phyloP scores from a whole-genome alignment of 371 early-diverging fungal species.

The Dichotomocladium elegans region DNA sequence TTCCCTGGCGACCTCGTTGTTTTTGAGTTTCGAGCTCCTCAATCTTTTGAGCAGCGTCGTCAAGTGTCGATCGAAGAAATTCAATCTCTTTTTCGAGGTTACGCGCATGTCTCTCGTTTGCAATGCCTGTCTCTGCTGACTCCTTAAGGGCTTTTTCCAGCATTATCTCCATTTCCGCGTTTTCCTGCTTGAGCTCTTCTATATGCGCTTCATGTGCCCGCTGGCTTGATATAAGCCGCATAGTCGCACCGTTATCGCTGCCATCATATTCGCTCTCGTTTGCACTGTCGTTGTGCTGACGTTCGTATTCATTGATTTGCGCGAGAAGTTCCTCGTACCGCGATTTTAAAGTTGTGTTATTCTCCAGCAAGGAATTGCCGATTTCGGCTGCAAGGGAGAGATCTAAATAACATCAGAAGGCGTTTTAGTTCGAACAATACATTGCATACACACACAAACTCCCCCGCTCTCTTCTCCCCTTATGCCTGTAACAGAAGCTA shows the following conservation, averaged over 20 bases:
- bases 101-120: slow-evolving; percentile 18
- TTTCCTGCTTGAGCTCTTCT: slow-evolving; percentile 35
- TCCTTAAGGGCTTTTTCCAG: slow-evolving; percentile 28
- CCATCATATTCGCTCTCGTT: slow-evolving; percentile 9
- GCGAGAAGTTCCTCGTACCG: slow-evolving; percentile 46
- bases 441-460: too few species aligned
- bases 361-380: slow-evolving; percentile 53
- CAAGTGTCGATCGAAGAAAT: slow-evolving; percentile 14
- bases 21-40: slow-evolving; percentile 15
- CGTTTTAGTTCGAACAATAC: too few species aligned
- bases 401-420: too few species aligned
- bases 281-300: background rate
- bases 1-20: background rate
- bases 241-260: background rate
- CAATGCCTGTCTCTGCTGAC: slow-evolving; percentile 10
- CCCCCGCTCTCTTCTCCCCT: too few species aligned
- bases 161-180: slow-evolving; percentile 29
- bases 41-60: slow-evolving; percentile 20
- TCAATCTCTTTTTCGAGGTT: slow-evolving; percentile 36
- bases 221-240: slow-evolving; percentile 26
- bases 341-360: slow-evolving; percentile 44
- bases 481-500: too few species aligned
- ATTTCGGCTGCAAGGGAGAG: slow-evolving; percentile 54
- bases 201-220: slow-evolving; percentile 30
- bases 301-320: slow-evolving; percentile 17